Evolutionary conservation across 1,139 yeast genomes (phyloP), one percentile per base, ranked within the genome.

Genomic region (Geotrichum siamense): DNA sequence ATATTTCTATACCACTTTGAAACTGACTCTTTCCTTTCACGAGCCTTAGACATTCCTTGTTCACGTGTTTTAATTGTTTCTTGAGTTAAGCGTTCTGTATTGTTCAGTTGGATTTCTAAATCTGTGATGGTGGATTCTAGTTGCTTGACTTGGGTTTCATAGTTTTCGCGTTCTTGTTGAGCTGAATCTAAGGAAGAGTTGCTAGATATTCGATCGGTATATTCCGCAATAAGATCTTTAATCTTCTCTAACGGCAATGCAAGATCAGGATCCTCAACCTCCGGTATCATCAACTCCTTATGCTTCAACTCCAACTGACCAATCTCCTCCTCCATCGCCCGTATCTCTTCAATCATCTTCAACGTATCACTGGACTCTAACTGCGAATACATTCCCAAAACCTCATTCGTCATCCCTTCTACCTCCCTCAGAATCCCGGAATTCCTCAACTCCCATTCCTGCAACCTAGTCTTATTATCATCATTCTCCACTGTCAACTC

Each of bases 191-290:
- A n/a, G 5, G n/a, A 6, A 4, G 9, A 12, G 37, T 10, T 33
- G 15, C 17, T 21, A 12, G 20, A 4, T 78, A 81, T 78, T 50
- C 75, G 77, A n/a, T 20, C 37, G 44, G 34, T 36, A 25, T 51
- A 43, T 15, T 45, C 46, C 4, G 32, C 40, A 12, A 49, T 51
- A 20, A 59, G 48, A 22, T 47, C 48, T 12, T 33, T 32, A 35
- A 61, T 44, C 30, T 57, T 57, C n/a, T 47, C 51, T 12, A 55
- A 54, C 32, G 64, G 54, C n/a, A 53, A 53, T 35, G 54, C 52
- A 30, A 60, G 51, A 16, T 61, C 60, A 5, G 55, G 55, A n/a
- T 40, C 41, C 15, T 47, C 48, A 9, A 44, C 46, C 5, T 39
- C 50, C 5, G 56, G 54, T 3, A 55, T 45, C 25, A 48, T 48